These are phyloP conservation scores for Neurospora terricola DNA, from an alignment of 495 filamentous ascomycete genomes.

Conservation along the genomic window DNA sequence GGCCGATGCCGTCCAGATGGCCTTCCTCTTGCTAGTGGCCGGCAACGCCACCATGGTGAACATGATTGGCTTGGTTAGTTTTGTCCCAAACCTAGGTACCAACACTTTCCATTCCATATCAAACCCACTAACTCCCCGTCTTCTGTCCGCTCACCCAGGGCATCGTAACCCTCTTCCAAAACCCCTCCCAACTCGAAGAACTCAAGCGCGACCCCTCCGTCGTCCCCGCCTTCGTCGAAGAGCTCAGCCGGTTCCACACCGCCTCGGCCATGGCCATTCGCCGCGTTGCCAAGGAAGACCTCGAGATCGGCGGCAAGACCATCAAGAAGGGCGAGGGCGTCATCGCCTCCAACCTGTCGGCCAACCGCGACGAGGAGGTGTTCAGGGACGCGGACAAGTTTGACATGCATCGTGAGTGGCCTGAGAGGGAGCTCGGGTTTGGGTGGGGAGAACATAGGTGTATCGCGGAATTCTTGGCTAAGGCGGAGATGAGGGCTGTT, in stretches of 20 bases:
- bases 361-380: constrained; percentile 36
- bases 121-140: not conserved
- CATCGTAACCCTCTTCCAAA: constrained; percentile 28
- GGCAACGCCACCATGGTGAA: constrained; percentile 42
- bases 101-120: not conserved
- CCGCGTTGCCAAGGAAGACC: constrained; percentile 33
- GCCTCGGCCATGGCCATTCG: constrained; percentile 33
- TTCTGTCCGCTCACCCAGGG: constrained; percentile 12
- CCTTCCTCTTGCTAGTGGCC: constrained; percentile 36
- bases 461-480: constrained; percentile 33
- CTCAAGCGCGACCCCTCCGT: constrained; percentile 26
- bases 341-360: constrained; percentile 37
- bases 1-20: constrained; percentile 31
- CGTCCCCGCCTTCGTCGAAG: constrained; percentile 27
- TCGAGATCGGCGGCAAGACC: constrained; percentile 30
- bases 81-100: too few species aligned
- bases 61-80: constrained; percentile 33
- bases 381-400: constrained; percentile 31
- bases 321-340: constrained; percentile 35
- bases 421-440: constrained; percentile 26
- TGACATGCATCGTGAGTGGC: constrained; percentile 31
- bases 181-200: constrained; percentile 26
- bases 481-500: constrained; percentile 26
- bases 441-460: constrained; percentile 36
- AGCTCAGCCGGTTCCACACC: constrained; percentile 37